These are phyloP conservation scores for Asterophora parasitica DNA, from an alignment of 768 basidiomycete genomes.

Conservation along the genomic window DNA sequence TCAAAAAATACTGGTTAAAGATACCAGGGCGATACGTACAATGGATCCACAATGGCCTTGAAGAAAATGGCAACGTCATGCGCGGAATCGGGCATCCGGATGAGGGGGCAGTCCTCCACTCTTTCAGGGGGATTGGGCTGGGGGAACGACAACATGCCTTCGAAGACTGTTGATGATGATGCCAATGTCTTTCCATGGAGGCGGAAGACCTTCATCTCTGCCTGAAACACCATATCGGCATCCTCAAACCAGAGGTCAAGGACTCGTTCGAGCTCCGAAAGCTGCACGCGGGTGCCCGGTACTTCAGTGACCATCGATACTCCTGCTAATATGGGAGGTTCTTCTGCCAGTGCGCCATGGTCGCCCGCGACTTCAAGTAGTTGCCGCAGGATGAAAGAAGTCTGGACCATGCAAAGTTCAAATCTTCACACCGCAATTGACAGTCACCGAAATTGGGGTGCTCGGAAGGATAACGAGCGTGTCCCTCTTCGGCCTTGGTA, in stretches of 20 bases:
- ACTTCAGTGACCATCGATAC: not conserved
- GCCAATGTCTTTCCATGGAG: constrained; percentile 12
- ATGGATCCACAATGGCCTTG: constrained; percentile 15
- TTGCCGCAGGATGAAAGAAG: not conserved
- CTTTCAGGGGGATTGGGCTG: constrained; percentile 13
- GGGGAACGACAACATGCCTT: constrained; percentile 16
- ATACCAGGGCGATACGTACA: constrained; percentile 5
- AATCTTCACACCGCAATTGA: too few relatives aligned
- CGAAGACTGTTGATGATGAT: constrained; percentile 16
- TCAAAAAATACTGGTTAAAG: not conserved
- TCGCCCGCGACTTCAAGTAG: not conserved
- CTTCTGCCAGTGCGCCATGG: not conserved
- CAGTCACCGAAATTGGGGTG: not conserved
- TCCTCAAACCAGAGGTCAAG: constrained; percentile 22
- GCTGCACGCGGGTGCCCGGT: not conserved
- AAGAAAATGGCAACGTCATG: constrained; percentile 14
- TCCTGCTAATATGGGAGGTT: not conserved
- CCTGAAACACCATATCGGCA: constrained; percentile 17
- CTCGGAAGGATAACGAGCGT: not conserved
- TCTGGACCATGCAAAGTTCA: too few relatives aligned
- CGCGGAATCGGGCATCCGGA: constrained; percentile 14
- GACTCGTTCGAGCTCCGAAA: not conserved
- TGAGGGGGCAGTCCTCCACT: constrained; percentile 13
- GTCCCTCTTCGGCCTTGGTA: too few relatives aligned
- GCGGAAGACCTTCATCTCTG: constrained; percentile 14